Evolutionary conservation across 371 early-diverging fungal genomes (phyloP).

Genomic region (Umbelopsis sp.): DNA sequence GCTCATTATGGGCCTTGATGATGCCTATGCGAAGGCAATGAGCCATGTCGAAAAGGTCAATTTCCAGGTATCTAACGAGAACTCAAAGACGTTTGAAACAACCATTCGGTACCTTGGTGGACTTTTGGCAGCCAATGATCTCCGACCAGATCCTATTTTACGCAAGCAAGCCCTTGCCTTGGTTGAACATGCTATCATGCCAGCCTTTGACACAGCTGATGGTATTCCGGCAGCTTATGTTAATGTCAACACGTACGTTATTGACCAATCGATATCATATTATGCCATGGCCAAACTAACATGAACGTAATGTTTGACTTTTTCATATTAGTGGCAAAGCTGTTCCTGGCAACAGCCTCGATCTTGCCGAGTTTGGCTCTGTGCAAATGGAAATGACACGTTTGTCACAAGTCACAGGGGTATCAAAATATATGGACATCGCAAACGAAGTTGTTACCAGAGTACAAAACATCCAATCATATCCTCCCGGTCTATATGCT

Average conservation of each 20-base stretch:
- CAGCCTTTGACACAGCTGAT: slow-evolving; percentile 70
- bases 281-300: slow-evolving; percentile 19
- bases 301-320: not conserved
- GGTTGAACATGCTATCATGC: slow-evolving; percentile 29
- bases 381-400: slow-evolving; percentile 88
- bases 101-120: slow-evolving; percentile 38
- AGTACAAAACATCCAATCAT: slow-evolving; percentile 50
- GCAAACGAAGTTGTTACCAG: slow-evolving; percentile 68
- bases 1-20: slow-evolving; percentile 76
- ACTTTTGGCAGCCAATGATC: slow-evolving; percentile 46
- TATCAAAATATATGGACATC: slow-evolving; percentile 63
- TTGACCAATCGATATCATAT: not conserved
- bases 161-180: slow-evolving; percentile 13
- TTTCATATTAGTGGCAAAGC: slow-evolving; percentile 23
- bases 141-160: slow-evolving; percentile 25
- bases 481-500: slow-evolving; percentile 77
- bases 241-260: slow-evolving; percentile 45
- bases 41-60: slow-evolving; percentile 59
- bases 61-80: slow-evolving; percentile 25
- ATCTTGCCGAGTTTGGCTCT: slow-evolving; percentile 87
- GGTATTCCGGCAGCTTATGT: slow-evolving; percentile 81
- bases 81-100: slow-evolving; percentile 41
- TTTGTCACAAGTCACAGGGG: slow-evolving; percentile 76
- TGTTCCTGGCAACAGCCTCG: slow-evolving; percentile 40
- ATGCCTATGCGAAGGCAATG: slow-evolving; percentile 71